phyloP scores from a whole-genome alignment of 345 rosid genomes.

The Eucalyptus tenuipes region DNA sequence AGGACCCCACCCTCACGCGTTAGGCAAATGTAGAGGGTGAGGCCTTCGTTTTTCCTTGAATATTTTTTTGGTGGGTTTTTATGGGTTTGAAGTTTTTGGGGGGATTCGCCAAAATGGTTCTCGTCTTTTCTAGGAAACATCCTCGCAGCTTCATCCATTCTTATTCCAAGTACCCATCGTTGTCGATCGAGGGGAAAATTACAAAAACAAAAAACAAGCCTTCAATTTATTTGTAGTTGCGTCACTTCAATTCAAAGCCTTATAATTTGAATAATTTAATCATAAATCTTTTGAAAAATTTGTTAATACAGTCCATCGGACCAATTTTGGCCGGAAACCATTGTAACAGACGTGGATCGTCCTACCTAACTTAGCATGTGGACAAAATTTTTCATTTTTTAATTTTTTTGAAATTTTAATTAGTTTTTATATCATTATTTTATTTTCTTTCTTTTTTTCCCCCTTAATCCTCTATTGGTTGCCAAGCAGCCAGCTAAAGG shows the following conservation, averaged over 20 bases:
- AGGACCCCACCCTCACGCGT: neutral
- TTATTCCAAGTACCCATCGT: neutral
- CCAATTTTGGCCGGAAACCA: fast-evolving
- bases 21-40: neutral
- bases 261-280: too few relatives aligned
- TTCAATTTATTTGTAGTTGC: too few relatives aligned
- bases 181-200: neutral
- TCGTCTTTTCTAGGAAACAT: neutral
- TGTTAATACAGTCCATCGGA: fast-evolving
- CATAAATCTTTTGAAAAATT: fast-evolving
- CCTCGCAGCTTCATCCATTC: neutral
- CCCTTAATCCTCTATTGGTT: neutral
- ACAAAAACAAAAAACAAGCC: too few relatives aligned
- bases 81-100: neutral
- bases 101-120: neutral
- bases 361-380: neutral
- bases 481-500: neutral
- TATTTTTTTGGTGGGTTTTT: too few relatives aligned
- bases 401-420: too few relatives aligned
- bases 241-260: neutral
- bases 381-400: too few relatives aligned
- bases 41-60: neutral
- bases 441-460: neutral
- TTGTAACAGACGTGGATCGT: fast-evolving
- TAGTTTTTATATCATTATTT: too few relatives aligned